phyloP scores from a whole-genome alignment of 176 grass and related monocot genomes.

The Paspalum notatum region DNA sequence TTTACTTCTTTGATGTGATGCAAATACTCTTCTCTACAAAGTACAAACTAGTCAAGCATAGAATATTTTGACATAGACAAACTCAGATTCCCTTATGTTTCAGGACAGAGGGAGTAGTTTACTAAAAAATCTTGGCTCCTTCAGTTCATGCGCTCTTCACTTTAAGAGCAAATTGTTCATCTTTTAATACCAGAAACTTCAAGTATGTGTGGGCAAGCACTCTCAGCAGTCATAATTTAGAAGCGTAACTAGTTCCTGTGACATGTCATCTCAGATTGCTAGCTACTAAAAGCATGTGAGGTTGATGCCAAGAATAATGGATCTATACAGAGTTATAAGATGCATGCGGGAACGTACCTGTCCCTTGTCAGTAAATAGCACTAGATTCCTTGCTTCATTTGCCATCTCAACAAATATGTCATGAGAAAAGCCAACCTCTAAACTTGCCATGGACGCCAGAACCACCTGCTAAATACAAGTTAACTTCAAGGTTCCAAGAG shows the following conservation, averaged over 20 bases:
- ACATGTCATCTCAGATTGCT: conserved; percentile 2
- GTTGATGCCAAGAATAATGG: conserved; percentile 7
- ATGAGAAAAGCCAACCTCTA: conserved; percentile 98
- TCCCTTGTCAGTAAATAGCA: conserved; percentile 95
- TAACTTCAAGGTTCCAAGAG: conserved; percentile 38
- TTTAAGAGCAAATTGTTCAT: conserved; percentile 4
- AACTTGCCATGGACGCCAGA: conserved; percentile 92
- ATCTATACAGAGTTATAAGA: conserved; percentile 5
- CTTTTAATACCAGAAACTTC: neutral
- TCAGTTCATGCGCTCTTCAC: neutral
- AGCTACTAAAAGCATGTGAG: conserved; percentile 26
- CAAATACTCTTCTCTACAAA: no score
- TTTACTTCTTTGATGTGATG: no score
- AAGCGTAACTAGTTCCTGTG: conserved; percentile 9
- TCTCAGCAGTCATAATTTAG: conserved; percentile 8
- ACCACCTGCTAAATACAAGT: conserved; percentile 77
- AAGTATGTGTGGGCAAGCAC: neutral
- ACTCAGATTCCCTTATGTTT: no score
- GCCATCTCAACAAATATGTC: conserved; percentile 99
- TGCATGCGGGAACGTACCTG: conserved; percentile 59
- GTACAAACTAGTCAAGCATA: no score
- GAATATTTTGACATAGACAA: no score
- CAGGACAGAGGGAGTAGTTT: no score
- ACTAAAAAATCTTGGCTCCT: neutral
- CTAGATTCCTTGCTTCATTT: conserved; percentile 80